These are phyloP conservation scores for Rasamsonia emersonii DNA, from an alignment of 2,329 filamentous ascomycete species.

Conservation along the genomic window DNA sequence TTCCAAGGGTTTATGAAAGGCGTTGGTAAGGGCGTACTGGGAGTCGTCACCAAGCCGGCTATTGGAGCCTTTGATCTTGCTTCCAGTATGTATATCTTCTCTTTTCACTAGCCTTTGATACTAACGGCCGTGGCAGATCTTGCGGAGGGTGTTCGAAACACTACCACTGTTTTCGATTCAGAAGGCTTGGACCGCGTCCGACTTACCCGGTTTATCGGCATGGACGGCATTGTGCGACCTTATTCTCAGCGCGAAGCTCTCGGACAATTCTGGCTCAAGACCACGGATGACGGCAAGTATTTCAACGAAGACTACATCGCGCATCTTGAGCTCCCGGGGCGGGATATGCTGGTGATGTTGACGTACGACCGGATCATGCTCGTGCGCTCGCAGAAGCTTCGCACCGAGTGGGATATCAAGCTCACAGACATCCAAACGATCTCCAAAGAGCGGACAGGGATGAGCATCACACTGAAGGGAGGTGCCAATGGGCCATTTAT, in stretches of 20 bases:
- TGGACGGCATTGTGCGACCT: slow-evolving; percentile 86
- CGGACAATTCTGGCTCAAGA: slow-evolving; percentile 98
- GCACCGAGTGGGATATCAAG: slow-evolving; percentile 91
- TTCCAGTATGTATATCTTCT: slow-evolving; percentile 47
- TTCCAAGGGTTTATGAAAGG: slow-evolving; percentile 94
- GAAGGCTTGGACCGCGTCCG: slow-evolving; percentile 90
- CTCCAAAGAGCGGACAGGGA: slow-evolving; percentile 87
- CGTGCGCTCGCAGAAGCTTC: slow-evolving; percentile 74
- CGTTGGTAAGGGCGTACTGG: slow-evolving; percentile 87
- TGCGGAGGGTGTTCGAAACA: slow-evolving; percentile 95
- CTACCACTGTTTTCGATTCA: slow-evolving; percentile 94
- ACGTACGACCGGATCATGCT: slow-evolving; percentile 84
- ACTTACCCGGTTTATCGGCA: slow-evolving; percentile 83
- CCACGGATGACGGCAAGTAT: slow-evolving; percentile 92
- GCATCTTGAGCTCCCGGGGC: slow-evolving; percentile 80
- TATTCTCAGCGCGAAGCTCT: slow-evolving; percentile 93
- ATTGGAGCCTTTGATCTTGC: slow-evolving; percentile 96
- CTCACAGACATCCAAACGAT: slow-evolving; percentile 96
- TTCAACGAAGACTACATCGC: slow-evolving; percentile 98
- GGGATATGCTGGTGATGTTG: slow-evolving; percentile 84
- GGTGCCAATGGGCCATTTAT: slow-evolving; percentile 92
- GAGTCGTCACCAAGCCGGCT: slow-evolving; percentile 91
- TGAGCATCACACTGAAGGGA: slow-evolving; percentile 80
- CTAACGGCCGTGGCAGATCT: slow-evolving; percentile 47
- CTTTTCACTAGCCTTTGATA: not conserved